These are phyloP conservation scores for Colletotrichum eleusines DNA, from an alignment of 2,329 filamentous ascomycete species.

Conservation along the genomic window DNA sequence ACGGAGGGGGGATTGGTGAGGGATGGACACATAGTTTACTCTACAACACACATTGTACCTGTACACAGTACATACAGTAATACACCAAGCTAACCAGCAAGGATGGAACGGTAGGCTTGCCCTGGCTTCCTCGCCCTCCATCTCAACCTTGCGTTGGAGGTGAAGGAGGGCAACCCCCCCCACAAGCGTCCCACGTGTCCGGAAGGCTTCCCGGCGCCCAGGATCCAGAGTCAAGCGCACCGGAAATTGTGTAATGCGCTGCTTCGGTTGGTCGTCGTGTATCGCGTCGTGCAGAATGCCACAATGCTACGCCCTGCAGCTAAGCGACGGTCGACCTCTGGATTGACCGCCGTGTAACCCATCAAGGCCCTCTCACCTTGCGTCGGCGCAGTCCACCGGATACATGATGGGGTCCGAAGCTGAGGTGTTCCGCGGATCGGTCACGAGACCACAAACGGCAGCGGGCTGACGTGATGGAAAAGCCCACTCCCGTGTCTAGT, in stretches of 20 bases:
- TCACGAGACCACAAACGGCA: constrained; percentile 16
- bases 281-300: constrained; percentile 13
- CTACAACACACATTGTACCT: background rate
- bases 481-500: constrained; percentile 1
- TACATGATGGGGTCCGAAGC: background rate
- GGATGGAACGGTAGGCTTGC: constrained; percentile 4
- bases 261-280: constrained; percentile 28
- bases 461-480: constrained; percentile 13
- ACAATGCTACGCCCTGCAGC: constrained; percentile 11
- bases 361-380: constrained; percentile 7
- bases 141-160: constrained; percentile 26
- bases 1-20: no score
- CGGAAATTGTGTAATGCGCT: constrained; percentile 26
- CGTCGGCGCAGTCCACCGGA: constrained; percentile 30
- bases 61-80: background rate
- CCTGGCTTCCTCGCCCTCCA: constrained; percentile 2
- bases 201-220: constrained; percentile 32
- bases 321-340: constrained; percentile 16
- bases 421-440: constrained; percentile 2
- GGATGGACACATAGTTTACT: background rate
- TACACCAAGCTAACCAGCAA: background rate
- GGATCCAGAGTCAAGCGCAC: constrained; percentile 9
- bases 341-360: constrained; percentile 10
- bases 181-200: constrained; percentile 36
- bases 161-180: constrained; percentile 25